phyloP scores from a whole-genome alignment of 495 filamentous ascomycete genomes.

The Penicillium pulvis region DNA sequence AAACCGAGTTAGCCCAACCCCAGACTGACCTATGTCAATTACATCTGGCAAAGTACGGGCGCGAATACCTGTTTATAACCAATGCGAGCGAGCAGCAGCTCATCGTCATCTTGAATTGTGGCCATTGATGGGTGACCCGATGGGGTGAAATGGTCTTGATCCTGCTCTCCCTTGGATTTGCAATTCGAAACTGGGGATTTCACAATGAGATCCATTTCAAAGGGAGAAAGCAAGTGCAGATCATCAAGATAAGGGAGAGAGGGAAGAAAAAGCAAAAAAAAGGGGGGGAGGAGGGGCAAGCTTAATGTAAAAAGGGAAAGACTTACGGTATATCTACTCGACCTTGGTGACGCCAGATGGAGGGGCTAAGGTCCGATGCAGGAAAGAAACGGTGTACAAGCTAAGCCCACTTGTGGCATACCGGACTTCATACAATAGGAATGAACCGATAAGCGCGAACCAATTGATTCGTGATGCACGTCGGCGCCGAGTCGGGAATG shows the following conservation, averaged over 20 bases:
- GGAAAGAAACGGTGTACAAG: slow-evolving; percentile 26
- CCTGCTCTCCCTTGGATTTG: slow-evolving; percentile 1
- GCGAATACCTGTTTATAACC: slow-evolving; percentile 66
- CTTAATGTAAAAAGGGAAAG: background rate
- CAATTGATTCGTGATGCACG: slow-evolving; percentile 18
- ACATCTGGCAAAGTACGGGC: background rate
- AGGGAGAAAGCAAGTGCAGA: background rate
- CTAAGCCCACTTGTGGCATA: background rate
- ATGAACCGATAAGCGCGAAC: slow-evolving; percentile 21
- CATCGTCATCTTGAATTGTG: slow-evolving; percentile 64
- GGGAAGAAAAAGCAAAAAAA: slow-evolving; percentile 5
- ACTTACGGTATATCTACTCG: slow-evolving; percentile 15
- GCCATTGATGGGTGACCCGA: slow-evolving; percentile 30
- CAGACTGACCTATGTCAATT: background rate
- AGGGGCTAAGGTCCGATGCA: slow-evolving; percentile 20
- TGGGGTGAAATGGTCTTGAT: background rate
- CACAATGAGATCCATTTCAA: slow-evolving; percentile 14
- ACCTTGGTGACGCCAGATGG: slow-evolving; percentile 20
- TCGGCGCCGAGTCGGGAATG: slow-evolving; percentile 9
- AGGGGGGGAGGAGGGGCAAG: background rate
- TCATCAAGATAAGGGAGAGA: slow-evolving; percentile 6
- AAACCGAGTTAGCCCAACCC: background rate
- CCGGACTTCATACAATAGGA: slow-evolving; percentile 3
- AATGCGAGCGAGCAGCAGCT: slow-evolving; percentile 64
- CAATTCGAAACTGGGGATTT: slow-evolving; percentile 15